Base-by-base conservation (phyloP, 495 filamentous ascomycete species). In the Lophium mytilinum region DNA sequence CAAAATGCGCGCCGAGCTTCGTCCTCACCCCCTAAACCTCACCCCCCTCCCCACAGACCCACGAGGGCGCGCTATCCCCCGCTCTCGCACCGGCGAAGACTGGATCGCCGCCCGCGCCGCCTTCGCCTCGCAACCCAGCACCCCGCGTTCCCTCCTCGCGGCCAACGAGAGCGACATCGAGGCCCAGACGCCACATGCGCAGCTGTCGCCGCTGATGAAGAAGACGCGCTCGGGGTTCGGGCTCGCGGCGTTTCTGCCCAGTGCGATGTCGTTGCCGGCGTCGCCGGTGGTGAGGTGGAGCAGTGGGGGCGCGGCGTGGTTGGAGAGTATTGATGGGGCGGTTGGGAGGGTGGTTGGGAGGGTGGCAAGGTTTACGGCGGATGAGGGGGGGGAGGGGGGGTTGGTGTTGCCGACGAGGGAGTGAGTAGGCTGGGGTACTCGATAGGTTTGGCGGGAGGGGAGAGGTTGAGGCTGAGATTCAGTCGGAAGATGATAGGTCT, bases 291-390 rank as follows among this genome's bases (percentile, higher is more conserved):
- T 19, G 12, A 1, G 17, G 50, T 19, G 53, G 50, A n/a, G 46
- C 37, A 21, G 21, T 8, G n/a, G 45, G 42, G 36, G 33, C 43
- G 24, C 24, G 4, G 34, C 37, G 9, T 60, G 56, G 56, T 19
- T 64, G 37, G 33, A 50, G 9, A 53, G 37, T 7, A 42, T 64
- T 4, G 62, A 64, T 42, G 53, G 47, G 4, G 57, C 37, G 14
- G 62, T 64, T 3, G 52, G 12, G 10, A 14, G 43, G 18, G 19
- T 39, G 8, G 57, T 57, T 4, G 52, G 47, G 35, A 37, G 19
- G 49, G 40, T 64, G 52, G 53, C 35, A 30, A 47, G 40, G 57
- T 64, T 50, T 50, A 61, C 50, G 43, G 54, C 19, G 33, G 53
- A 64, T 37, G 53, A 14, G 18, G 57, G 45, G 19, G 47, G 57